Base-by-base conservation (phyloP, 2,329 filamentous ascomycete species). In the Phyllosticta citrichinensis region DNA sequence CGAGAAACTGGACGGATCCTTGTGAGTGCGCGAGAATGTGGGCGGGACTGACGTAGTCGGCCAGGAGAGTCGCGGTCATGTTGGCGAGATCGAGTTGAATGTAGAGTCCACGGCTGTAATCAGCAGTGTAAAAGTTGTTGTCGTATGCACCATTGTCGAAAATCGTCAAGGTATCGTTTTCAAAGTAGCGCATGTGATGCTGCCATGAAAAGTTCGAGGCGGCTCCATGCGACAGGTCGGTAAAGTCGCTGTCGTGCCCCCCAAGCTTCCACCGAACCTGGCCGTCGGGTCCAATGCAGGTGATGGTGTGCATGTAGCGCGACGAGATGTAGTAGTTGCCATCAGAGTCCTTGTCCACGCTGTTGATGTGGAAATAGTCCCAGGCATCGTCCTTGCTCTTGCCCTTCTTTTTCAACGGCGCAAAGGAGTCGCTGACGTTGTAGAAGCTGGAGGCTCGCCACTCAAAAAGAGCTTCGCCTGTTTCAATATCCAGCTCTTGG, bases 201-300 rank as follows among this genome's bases (percentile, higher is more conserved):
- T 83, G 81, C 74, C 74, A 81, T 59, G 68, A 71, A 66, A 82
- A 79, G 61, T 77, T 75, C 14, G 75, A 78, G 3, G 78, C 79
- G 14, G 68, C 66, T 19, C 75, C 77, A 11, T 70, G 66, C 0
- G 73, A 75, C 10, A 76, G 66, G 62, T 78, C 75, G 3, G 62
- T 62, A 67, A 80, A 80, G 58, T 72, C 70, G 62, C 75, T 78
- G 14, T 68, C 61, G 53, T 73, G 73, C 27, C 81, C 81, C 53
- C 81, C 80, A 3, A 83, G 71, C n/a, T 72, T 73, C 81, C 81
- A 83, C 24, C 80, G 70, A 1, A 80, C 71, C 17, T 76, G 70
- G 5, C 80, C 80, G 2, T 70, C 72, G 3, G 67, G 63, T 19
- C 70, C 69, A 55, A 70, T 63, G 55, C 65, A 65, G 40, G 61